Conservation (phyloP, 1,284 basidiomycete species). For the Irpex rosettiformis region DNA sequence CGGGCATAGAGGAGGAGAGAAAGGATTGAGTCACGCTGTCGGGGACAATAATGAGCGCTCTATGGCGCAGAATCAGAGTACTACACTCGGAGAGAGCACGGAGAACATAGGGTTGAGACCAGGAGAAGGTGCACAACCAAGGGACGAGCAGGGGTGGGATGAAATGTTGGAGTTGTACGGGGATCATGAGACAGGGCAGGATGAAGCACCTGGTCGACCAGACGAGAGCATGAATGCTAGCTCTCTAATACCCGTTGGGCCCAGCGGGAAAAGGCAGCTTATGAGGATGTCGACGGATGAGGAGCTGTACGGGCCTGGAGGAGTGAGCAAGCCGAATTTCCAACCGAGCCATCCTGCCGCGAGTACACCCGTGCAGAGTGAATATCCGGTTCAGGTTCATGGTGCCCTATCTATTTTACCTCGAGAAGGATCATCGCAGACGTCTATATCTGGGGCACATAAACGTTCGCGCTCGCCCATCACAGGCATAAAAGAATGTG, state of each 20-base stretch:
- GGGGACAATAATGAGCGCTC: no score
- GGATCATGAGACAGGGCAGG: not conserved
- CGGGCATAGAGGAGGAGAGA: no score
- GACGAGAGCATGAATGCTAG: not conserved
- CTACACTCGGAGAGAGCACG: not conserved
- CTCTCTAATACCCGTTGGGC: not conserved
- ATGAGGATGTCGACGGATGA: not conserved
- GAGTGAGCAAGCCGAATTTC: not conserved
- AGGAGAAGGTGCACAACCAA: not conserved
- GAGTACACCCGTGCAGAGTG: not conserved
- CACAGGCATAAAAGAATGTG: not conserved
- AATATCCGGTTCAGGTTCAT: not conserved
- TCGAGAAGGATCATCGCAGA: not conserved
- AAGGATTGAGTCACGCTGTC: no score
- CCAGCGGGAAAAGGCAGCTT: not conserved
- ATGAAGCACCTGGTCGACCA: not conserved
- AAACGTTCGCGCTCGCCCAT: not conserved
- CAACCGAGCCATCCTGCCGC: not conserved
- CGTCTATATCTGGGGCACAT: not conserved
- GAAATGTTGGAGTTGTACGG: not conserved
- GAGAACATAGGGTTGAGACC: not conserved
- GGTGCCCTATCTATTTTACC: not conserved
- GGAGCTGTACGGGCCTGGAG: not conserved
- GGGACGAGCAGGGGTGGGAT: not conserved
- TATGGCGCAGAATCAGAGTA: no score